Conservation (phyloP, 2,329 filamentous ascomycete species). For the Chaetomium globosum region DNA sequence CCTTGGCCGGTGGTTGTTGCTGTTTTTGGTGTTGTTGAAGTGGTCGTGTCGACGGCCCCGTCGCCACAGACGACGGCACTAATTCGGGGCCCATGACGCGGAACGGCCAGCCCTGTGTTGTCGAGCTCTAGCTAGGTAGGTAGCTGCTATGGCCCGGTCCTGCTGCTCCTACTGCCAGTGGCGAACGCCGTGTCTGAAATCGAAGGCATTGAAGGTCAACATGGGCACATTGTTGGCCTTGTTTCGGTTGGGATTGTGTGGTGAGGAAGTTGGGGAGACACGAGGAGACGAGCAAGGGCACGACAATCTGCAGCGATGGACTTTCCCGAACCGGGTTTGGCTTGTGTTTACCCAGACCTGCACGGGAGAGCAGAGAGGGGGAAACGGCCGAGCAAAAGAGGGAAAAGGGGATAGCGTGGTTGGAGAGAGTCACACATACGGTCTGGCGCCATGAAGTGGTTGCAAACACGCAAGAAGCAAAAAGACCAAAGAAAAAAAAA, state of each 20-base stretch:
- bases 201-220: constrained; percentile 36
- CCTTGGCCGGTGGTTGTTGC: constrained; percentile 28
- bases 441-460: constrained; percentile 4
- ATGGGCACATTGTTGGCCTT: constrained; percentile 12
- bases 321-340: constrained; percentile 2
- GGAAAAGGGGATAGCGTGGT: constrained; percentile 16
- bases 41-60: constrained; percentile 27
- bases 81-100: constrained; percentile 34
- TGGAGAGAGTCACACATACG: constrained; percentile 18
- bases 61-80: constrained; percentile 31
- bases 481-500: constrained; percentile 1
- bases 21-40: constrained; percentile 31
- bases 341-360: constrained; percentile 24
- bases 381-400: constrained; percentile 19
- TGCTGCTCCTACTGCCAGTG: constrained; percentile 28
- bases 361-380: constrained; percentile 4
- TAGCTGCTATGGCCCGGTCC: constrained; percentile 23
- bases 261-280: background rate
- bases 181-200: constrained; percentile 28
- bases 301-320: background rate
- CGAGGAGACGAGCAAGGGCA: background rate
- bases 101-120: constrained; percentile 14
- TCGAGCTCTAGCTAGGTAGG: constrained; percentile 21
- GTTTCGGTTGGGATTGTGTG: constrained; percentile 1
- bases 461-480: constrained; percentile 26